These are phyloP conservation scores for Aspergillaceae sp. DNA, from an alignment of 2,329 filamentous ascomycete genomes.

Conservation along the genomic window DNA sequence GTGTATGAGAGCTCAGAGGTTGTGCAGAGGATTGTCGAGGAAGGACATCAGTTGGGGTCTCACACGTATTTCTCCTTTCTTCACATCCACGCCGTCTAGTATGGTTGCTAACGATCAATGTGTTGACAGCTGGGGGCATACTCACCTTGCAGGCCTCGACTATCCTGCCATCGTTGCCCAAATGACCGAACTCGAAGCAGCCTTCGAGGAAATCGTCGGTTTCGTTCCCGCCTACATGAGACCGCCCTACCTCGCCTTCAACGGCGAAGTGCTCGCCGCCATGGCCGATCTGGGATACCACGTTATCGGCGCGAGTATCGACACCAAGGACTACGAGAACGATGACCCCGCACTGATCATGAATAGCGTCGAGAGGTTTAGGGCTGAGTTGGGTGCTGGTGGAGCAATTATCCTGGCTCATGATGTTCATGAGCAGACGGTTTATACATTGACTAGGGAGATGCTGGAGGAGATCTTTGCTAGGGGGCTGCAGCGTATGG, in stretches of 20 bases:
- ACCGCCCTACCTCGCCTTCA: slow-evolving; percentile 36
- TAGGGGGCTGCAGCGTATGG: slow-evolving; percentile 33
- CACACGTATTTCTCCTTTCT: slow-evolving; percentile 30
- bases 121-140: slow-evolving; percentile 30
- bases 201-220: slow-evolving; percentile 34
- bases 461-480: slow-evolving; percentile 31
- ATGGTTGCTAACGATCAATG: background rate
- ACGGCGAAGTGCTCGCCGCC: slow-evolving; percentile 21
- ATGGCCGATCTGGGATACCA: slow-evolving; percentile 40
- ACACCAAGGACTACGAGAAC: slow-evolving; percentile 37
- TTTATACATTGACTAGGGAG: slow-evolving; percentile 20
- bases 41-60: slow-evolving; percentile 41
- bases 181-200: slow-evolving; percentile 36
- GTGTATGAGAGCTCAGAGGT: slow-evolving; percentile 23
- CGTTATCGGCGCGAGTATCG: slow-evolving; percentile 34
- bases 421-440: slow-evolving; percentile 32
- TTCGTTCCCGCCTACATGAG: slow-evolving; percentile 42
- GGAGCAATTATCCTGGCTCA: slow-evolving; percentile 29
- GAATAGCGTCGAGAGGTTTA: slow-evolving; percentile 25
- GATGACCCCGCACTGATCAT: slow-evolving; percentile 21
- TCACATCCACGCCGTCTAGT: background rate
- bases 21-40: slow-evolving; percentile 21
- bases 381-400: slow-evolving; percentile 21
- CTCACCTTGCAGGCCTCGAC: slow-evolving; percentile 27
- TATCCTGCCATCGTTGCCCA: slow-evolving; percentile 25